Conservation (phyloP, 140 eudicot species). For the Stevia rebaudiana region DNA sequence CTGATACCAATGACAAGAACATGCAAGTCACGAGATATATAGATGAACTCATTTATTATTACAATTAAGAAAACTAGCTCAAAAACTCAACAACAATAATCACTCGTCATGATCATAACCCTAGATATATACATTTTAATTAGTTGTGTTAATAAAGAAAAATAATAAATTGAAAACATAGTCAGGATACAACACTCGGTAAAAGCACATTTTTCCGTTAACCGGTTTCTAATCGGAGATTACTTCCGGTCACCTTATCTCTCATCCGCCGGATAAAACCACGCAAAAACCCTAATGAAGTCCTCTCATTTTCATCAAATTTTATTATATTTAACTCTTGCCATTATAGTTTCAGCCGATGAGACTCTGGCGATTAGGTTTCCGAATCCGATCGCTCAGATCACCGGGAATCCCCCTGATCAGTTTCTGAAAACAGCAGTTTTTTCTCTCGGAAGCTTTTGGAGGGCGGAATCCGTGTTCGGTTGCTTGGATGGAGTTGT, state of each 20-base stretch:
- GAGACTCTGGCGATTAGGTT: conserved; percentile 46
- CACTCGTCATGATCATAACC: too few relatives aligned
- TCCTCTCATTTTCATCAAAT: neutral
- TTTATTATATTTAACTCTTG: neutral
- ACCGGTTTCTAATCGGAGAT: conserved; percentile 14
- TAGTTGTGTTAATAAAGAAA: too few relatives aligned
- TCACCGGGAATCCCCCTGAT: conserved; percentile 20
- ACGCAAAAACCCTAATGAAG: conserved; percentile 27
- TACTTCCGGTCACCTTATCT: conserved; percentile 10
- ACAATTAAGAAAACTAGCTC: too few relatives aligned
- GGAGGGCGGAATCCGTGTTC: conserved; percentile 92
- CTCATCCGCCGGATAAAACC: neutral
- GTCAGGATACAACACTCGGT: too few relatives aligned
- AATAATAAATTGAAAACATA: too few relatives aligned
- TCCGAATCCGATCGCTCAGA: conserved; percentile 61
- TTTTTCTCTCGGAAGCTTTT: conserved; percentile 89
- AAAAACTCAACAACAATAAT: too few relatives aligned
- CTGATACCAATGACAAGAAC: too few relatives aligned
- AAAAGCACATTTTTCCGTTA: neutral
- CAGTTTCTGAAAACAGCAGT: conserved; percentile 50
- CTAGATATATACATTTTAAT: too few relatives aligned
- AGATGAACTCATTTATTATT: too few relatives aligned
- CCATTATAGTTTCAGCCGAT: conserved; percentile 20
- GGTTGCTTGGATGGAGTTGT: conserved; percentile 94
- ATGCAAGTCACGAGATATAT: too few relatives aligned